Conservation (phyloP, 345 rosid species). For the Murraya paniculata region DNA sequence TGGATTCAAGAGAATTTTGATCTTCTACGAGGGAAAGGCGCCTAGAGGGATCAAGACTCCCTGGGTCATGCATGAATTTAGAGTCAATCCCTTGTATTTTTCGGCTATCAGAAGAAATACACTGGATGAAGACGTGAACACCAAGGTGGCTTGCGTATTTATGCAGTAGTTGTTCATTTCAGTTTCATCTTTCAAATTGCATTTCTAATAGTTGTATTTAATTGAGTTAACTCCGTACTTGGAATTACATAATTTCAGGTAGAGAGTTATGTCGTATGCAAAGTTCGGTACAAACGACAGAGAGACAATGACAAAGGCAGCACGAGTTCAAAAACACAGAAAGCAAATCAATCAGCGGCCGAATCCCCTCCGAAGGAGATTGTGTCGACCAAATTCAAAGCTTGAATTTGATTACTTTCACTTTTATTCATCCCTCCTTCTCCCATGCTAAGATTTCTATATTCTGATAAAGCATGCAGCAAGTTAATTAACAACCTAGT, state of each 20-base stretch:
- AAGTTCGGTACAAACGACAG: background rate
- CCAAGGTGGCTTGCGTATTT: background rate
- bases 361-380: background rate
- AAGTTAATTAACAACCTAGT: too few species aligned
- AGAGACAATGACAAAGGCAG: background rate
- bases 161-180: too few species aligned
- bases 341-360: background rate
- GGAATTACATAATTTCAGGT: background rate
- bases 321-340: background rate
- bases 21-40: background rate
- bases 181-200: too few species aligned
- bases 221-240: too few species aligned
- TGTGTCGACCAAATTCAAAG: background rate
- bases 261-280: background rate
- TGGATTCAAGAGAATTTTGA: conserved; percentile 5
- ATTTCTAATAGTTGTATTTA: too few species aligned
- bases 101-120: background rate
- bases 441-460: too few species aligned
- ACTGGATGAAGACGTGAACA: background rate
- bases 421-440: too few species aligned
- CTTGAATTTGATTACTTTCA: background rate
- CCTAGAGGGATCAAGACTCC: background rate
- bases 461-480: too few species aligned
- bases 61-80: background rate
- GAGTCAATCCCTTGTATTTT: background rate